Conservation (phyloP, 306 rosid genomes). For the Cucumis melo region DNA sequence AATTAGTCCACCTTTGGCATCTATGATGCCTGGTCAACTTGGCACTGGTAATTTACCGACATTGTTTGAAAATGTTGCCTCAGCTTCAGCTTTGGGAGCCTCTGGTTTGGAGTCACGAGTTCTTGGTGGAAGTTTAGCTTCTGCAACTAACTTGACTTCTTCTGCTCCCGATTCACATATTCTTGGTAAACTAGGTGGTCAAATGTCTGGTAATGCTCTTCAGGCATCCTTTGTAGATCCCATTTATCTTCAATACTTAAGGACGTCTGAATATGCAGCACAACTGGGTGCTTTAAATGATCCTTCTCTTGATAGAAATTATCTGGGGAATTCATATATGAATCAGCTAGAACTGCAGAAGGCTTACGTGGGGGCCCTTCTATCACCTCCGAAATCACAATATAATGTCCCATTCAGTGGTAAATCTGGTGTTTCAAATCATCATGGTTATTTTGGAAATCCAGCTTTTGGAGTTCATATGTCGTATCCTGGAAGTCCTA, state of each 20-base stretch:
- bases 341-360: conserved; percentile 75
- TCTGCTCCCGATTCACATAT: conserved; percentile 50
- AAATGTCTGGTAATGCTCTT: conserved; percentile 45
- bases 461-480: conserved; percentile 59
- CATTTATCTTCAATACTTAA: conserved; percentile 71
- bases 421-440: conserved; percentile 58
- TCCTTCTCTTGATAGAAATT: conserved; percentile 54
- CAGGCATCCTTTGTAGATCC: conserved; percentile 85
- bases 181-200: conserved; percentile 62
- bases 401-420: conserved; percentile 48
- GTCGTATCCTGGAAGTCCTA: conserved; percentile 85
- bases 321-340: conserved; percentile 62
- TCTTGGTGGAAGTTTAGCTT: conserved; percentile 48
- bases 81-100: conserved; percentile 53
- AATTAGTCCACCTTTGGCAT: conserved; percentile 54
- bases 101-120: conserved; percentile 71
- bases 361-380: conserved; percentile 54
- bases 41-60: conserved; percentile 66
- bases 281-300: conserved; percentile 72
- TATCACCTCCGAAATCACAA: conserved; percentile 78
- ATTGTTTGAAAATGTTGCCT: conserved; percentile 60
- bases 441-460: conserved; percentile 74
- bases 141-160: conserved; percentile 35
- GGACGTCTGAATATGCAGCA: conserved; percentile 75
- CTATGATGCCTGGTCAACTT: conserved; percentile 78